phyloP scores from a whole-genome alignment of 2,329 filamentous ascomycete genomes.

The Fusarium newnesense region DNA sequence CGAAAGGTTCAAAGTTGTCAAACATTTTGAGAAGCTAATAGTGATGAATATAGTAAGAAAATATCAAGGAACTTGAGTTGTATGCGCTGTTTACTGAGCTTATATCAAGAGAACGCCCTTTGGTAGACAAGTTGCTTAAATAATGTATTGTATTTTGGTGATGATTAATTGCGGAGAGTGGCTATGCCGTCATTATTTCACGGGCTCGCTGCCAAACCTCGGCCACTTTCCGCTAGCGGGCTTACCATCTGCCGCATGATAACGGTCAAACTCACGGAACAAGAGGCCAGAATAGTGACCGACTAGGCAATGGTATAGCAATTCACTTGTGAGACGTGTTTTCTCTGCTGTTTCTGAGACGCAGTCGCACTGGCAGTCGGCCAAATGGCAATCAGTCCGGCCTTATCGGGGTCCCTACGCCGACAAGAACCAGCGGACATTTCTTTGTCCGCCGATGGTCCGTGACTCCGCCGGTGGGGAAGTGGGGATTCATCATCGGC shows the following conservation, averaged over 20 bases:
- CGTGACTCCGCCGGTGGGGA: not conserved
- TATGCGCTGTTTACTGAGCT: not conserved
- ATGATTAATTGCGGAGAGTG: conserved; percentile 9
- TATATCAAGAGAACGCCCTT: conserved; percentile 14
- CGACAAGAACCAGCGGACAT: conserved; percentile 4
- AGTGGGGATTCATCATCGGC: not conserved
- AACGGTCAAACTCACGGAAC: not conserved
- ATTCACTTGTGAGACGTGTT: fast-evolving
- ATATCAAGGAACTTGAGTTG: fast-evolving
- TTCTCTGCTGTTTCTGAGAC: fast-evolving
- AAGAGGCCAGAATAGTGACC: not conserved
- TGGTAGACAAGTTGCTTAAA: conserved; percentile 8
- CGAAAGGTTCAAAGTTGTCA: conserved; percentile 51
- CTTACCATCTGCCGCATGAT: not conserved
- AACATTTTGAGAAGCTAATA: conserved; percentile 48
- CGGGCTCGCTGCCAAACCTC: not conserved
- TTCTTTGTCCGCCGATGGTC: not conserved
- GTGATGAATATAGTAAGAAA: fast-evolving
- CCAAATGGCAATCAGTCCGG: not conserved
- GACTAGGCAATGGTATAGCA: fast-evolving
- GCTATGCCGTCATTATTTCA: conserved; percentile 12
- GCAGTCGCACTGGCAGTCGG: not conserved
- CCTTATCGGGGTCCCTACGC: not conserved
- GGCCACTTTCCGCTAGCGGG: not conserved
- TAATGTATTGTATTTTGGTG: not conserved